Conservation (phyloP, 352 stramenopile genomes). For the Pythium scleroteichum region DNA sequence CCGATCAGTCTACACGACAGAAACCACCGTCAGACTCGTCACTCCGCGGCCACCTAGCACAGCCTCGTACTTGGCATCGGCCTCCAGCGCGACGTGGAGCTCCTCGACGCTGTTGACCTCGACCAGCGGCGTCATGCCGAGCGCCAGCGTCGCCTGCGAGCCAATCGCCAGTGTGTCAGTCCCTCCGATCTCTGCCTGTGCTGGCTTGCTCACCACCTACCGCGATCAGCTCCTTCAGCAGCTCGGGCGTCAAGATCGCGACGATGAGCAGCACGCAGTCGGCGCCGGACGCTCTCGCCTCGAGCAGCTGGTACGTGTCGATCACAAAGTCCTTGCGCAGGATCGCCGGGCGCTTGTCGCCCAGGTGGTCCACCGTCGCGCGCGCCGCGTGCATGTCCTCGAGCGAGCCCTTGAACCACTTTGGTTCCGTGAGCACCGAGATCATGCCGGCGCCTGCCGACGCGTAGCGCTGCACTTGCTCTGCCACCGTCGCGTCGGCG, state of each 20-base stretch:
- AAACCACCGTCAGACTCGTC: not conserved
- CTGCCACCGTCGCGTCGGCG: no score
- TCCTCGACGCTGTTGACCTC: slow-evolving; percentile 96
- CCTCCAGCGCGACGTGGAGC: slow-evolving; percentile 92
- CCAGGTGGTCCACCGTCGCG: slow-evolving; percentile 46
- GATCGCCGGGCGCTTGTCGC: slow-evolving; percentile 58
- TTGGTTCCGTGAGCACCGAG: slow-evolving; percentile 97
- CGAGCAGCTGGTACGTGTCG: slow-evolving; percentile 93
- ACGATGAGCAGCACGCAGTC: slow-evolving; percentile 99
- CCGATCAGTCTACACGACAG: slow-evolving; percentile 84
- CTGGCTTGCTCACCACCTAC: no score
- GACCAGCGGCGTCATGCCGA: slow-evolving; percentile 97
- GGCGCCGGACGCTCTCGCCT: slow-evolving; percentile 93
- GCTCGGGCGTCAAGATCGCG: slow-evolving; percentile 76
- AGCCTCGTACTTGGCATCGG: slow-evolving; percentile 67
- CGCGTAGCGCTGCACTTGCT: slow-evolving; percentile 92
- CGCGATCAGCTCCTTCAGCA: slow-evolving; percentile 61
- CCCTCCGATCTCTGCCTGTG: no score
- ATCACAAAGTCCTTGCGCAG: slow-evolving; percentile 96
- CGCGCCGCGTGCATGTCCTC: slow-evolving; percentile 75
- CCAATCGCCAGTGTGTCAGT: not conserved
- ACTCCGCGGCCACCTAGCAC: not conserved
- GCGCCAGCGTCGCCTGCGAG: slow-evolving; percentile 71
- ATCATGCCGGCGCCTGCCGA: slow-evolving; percentile 95
- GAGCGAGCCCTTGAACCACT: slow-evolving; percentile 97